These are phyloP conservation scores for Rhizopus stolonifer DNA, from an alignment of 371 early-diverging fungal species.

Conservation along the genomic window DNA sequence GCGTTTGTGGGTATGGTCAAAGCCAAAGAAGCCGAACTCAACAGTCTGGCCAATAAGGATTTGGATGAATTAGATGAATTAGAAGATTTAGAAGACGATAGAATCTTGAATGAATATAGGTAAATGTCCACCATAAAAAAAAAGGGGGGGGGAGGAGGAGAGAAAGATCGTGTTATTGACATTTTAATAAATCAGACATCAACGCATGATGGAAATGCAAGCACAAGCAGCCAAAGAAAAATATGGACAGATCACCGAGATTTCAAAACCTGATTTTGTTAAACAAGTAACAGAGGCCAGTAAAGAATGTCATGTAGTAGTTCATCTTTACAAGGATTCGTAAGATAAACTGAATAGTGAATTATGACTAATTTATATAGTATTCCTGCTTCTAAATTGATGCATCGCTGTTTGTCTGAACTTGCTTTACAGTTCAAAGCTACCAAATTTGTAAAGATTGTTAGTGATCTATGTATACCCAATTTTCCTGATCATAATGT, in stretches of 20 bases:
- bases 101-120: slow-evolving; percentile 77
- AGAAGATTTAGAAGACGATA: slow-evolving; percentile 85
- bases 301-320: slow-evolving; percentile 74
- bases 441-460: slow-evolving; percentile 91
- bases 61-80: slow-evolving; percentile 92
- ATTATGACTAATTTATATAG: too few species aligned
- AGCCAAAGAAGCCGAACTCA: slow-evolving; percentile 61
- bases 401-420: slow-evolving; percentile 72
- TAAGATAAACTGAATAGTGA: too few species aligned
- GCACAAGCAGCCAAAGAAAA: slow-evolving; percentile 58
- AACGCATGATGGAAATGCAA: slow-evolving; percentile 79
- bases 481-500: slow-evolving; percentile 91
- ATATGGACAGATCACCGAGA: slow-evolving; percentile 81
- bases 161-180: too few species aligned
- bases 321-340: slow-evolving; percentile 74
- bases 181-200: slow-evolving; percentile 59
- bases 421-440: slow-evolving; percentile 82
- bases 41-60: slow-evolving; percentile 61
- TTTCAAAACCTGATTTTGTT: slow-evolving; percentile 91
- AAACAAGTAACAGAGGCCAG: slow-evolving; percentile 90
- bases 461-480: slow-evolving; percentile 89
- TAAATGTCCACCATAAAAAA: too few species aligned
- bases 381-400: slow-evolving; percentile 77
- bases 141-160: too few species aligned
- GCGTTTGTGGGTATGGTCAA: slow-evolving; percentile 73